These are phyloP conservation scores for Chenopodium quinoa DNA, from an alignment of 148 eudicot species.

Conservation along the genomic window DNA sequence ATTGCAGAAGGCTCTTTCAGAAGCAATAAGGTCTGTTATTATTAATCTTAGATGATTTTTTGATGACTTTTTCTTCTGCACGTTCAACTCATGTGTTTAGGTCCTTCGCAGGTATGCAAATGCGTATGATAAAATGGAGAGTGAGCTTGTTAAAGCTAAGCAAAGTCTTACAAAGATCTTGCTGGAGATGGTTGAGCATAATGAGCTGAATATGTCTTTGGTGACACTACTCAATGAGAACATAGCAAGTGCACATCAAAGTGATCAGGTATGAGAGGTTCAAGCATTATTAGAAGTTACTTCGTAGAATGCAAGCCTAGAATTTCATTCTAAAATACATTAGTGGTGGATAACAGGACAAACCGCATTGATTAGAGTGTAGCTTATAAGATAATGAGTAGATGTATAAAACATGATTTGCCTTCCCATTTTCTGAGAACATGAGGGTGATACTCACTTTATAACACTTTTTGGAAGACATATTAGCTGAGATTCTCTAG, in stretches of 20 bases:
- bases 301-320: no score
- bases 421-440: no score
- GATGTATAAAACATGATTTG: no score
- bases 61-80: background rate
- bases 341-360: no score
- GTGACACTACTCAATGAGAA: slow-evolving; percentile 88
- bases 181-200: slow-evolving; percentile 82
- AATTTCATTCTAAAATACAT: no score
- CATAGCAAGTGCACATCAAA: slow-evolving; percentile 66
- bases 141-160: slow-evolving; percentile 66
- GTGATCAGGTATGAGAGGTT: slow-evolving; percentile 56
- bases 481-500: no score
- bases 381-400: no score
- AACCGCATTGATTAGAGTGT: no score
- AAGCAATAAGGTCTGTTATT: slow-evolving; percentile 59
- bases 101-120: slow-evolving; percentile 43
- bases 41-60: background rate
- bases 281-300: background rate
- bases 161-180: slow-evolving; percentile 65
- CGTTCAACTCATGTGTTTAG: background rate
- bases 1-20: slow-evolving; percentile 72
- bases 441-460: no score
- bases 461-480: no score
- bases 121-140: slow-evolving; percentile 88
- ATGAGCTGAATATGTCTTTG: slow-evolving; percentile 68